Evolutionary conservation across 2,329 filamentous ascomycete species (phyloP).

Genomic region (Didymella lethalis): DNA sequence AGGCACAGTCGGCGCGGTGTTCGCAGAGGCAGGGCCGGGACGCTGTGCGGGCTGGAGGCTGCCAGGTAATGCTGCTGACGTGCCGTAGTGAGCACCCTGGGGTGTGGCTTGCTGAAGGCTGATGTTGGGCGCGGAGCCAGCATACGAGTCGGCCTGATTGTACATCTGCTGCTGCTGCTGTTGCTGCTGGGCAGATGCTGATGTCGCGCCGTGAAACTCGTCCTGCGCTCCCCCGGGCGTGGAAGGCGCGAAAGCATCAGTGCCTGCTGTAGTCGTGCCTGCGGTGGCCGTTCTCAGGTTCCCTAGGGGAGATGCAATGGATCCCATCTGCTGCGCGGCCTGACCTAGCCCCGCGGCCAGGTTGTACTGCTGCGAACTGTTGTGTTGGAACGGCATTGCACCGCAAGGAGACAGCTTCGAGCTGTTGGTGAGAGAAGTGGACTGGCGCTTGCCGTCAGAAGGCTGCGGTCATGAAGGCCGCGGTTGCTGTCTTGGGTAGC

Average conservation of each 20-base stretch:
- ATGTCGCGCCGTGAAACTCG: conserved; percentile 63
- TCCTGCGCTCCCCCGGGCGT: conserved; percentile 57
- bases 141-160: conserved; percentile 60
- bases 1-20: conserved; percentile 66
- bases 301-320: conserved; percentile 56
- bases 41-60: conserved; percentile 65
- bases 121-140: conserved; percentile 61
- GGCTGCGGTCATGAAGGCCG: conserved; percentile 14
- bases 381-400: conserved; percentile 51
- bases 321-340: conserved; percentile 56
- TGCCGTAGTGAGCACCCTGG: conserved; percentile 55
- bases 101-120: conserved; percentile 67
- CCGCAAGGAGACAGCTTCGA: conserved; percentile 20
- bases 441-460: conserved; percentile 9
- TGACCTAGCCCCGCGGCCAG: conserved; percentile 55
- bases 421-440: conserved; percentile 9
- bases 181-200: conserved; percentile 38
- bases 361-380: conserved; percentile 21
- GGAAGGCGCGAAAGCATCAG: conserved; percentile 54
- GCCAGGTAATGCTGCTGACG: conserved; percentile 61
- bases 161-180: conserved; percentile 49
- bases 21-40: conserved; percentile 61
- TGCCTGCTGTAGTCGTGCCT: conserved; percentile 54
- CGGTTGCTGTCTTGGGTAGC: conserved; percentile 5
- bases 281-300: conserved; percentile 52